Evolutionary conservation across 768 basidiomycete genomes (phyloP), one percentile per base, ranked within the genome.

Genomic region (Hygrocybe punicea): DNA sequence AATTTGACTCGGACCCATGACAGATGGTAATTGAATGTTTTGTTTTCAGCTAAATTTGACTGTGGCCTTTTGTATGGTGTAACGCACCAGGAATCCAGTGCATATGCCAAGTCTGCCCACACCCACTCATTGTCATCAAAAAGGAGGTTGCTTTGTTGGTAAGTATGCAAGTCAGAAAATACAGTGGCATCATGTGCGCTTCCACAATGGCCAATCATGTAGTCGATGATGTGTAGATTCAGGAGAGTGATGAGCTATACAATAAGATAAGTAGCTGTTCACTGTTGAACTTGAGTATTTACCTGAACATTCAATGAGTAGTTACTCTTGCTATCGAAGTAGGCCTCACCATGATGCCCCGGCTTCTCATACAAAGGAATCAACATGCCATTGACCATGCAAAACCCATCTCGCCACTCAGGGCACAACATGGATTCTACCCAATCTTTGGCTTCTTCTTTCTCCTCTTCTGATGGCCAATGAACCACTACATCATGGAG

Each of bases 241-340:
- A 66, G 66, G 23, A 69, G 60, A 0, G 63, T 64, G 4, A 70
- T 62, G 6, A 67, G 51, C 70, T 70, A 35, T 17, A 13, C 8
- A 8, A n/a, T 21, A 13, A 36, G 21, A 51, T n/a, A 33, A 44
- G 24, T 24, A 35, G 9, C 29, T 29, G 16, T 33, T 19, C 42
- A 14, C 44, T 25, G 46, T 55, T 17, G 59, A 39, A 48, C 3
- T 50, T 3, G 11, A 19, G 40, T 19, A n/a, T 60, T 47, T 50
- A 71, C 71, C 65, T 71, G 68, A 16, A 70, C 56, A 55, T 69
- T 71, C 7, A 73, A 49, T 5, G 67, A 67, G 62, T 69, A 69
- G 49, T 66, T 67, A n/a, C 39, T 39, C 53, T 67, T 71, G 1
- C 63, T 57, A 36, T 72, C 69, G 60, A 70, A 78, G 39, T 69